Conservation (phyloP, 2,329 filamentous ascomycete species). For the Aspergillus ochraceus region DNA sequence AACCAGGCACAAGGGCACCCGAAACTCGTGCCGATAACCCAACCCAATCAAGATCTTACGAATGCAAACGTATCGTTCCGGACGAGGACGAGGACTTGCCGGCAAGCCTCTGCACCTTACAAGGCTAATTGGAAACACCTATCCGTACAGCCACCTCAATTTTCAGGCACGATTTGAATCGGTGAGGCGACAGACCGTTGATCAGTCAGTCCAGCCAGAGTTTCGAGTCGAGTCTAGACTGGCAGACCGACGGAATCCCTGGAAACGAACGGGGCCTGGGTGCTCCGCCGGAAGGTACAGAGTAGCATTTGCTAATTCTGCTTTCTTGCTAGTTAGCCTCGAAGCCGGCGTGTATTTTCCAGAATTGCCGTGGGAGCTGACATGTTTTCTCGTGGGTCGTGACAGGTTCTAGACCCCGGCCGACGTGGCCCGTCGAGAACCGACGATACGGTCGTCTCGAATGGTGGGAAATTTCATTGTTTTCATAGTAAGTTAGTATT, state of each 20-base stretch:
- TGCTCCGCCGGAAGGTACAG: not conserved
- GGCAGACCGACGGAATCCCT: not conserved
- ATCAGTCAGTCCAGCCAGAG: not conserved
- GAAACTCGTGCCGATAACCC: not conserved
- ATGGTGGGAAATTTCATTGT: no score
- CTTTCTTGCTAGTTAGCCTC: not conserved
- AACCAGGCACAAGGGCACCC: no score
- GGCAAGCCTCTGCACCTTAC: no score
- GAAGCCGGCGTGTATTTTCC: not conserved
- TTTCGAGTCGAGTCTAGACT: not conserved
- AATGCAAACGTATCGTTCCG: no score
- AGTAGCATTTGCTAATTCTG: not conserved
- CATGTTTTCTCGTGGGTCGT: slow-evolving; percentile 6
- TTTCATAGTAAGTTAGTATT: not conserved
- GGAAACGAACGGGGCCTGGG: not conserved
- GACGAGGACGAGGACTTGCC: no score
- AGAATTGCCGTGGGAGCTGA: not conserved
- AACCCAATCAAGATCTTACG: not conserved
- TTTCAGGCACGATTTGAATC: not conserved
- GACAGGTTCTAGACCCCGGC: slow-evolving; percentile 12
- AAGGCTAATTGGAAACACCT: no score
- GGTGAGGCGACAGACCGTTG: not conserved
- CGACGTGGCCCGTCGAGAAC: not conserved
- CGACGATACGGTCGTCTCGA: no score
- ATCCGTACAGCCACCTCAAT: not conserved